Evolutionary conservation across 2,329 filamentous ascomycete genomes (phyloP), one percentile per base, ranked within the genome.

Genomic region (Fusarium oxysporum): DNA sequence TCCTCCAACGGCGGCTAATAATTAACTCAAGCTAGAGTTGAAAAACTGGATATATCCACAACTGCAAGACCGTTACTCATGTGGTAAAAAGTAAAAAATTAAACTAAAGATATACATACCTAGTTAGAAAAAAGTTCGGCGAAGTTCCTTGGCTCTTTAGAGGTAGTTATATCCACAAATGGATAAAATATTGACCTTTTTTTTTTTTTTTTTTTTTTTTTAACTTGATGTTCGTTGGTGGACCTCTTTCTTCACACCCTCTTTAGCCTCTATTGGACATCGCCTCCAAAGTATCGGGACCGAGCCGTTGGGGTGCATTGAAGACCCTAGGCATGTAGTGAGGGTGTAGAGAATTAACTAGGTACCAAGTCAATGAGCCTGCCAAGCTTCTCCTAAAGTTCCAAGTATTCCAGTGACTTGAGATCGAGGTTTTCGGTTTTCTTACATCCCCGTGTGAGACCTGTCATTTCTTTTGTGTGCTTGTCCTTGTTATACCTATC

Each of bases 61-160:
- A 13, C 43, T 69, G 64, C 56, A 63, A 41, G 43, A 54, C 60
- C 59, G 65, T 70, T 70, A 17, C 59, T 70, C 66, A n/a, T 60
- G 65, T 70, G 60, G 66, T 9, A 60, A n/a, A 50, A 58, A 25
- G 40, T 37, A 33, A 45, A 17, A 51, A 23, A 14, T 16, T 17
- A 28, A 37, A 38, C 47, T 51, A 51, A 37, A 38, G 10, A 53
- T 19, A 40, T 5, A 32, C 32, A 11, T 33, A 23, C 23, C 23
- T 23, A 33, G 12, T 33, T 33, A 33, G 23, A 59, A 48, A 48
- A 53, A 38, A 35, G 25, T 38, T 38, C 40, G 45, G 25, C 35
- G 28, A 25, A 21, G 30, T 21, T 28, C 25, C n/a, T 54, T 33
- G 33, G 30, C 37, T 28, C 33, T 32, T 19, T 8, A 48, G 13